Evolutionary conservation across 345 rosid genomes (phyloP).

Genomic region (Ceriops decandra): DNA sequence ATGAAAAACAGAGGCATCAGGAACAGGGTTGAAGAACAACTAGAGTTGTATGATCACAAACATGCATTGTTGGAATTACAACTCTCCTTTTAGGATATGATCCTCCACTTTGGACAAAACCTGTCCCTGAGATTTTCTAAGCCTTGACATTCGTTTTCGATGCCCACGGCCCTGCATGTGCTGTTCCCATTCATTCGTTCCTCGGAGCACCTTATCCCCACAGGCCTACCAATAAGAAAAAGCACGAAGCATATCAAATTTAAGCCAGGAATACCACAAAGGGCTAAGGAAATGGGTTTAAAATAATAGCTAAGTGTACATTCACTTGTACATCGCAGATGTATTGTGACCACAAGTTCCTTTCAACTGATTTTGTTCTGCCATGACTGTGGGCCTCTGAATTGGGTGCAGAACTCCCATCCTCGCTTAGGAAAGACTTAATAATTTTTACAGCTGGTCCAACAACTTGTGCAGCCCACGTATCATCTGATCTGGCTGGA

Average conservation of each 20-base stretch:
- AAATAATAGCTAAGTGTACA: background rate
- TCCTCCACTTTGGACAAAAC: conserved; percentile 12
- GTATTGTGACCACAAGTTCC: conserved; percentile 86
- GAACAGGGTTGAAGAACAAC: too few species aligned
- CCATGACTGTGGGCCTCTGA: conserved; percentile 9
- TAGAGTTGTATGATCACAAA: too few species aligned
- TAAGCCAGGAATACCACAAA: background rate
- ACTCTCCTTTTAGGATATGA: background rate
- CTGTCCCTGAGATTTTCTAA: conserved; percentile 35
- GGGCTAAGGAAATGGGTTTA: background rate
- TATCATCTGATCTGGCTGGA: conserved; percentile 62
- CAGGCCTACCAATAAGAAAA: conserved; percentile 53
- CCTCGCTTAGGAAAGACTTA: conserved; percentile 42
- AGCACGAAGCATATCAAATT: background rate
- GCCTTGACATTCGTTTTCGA: conserved; percentile 55
- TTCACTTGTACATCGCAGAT: conserved; percentile 48
- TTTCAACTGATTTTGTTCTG: conserved; percentile 26
- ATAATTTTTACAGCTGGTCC: conserved; percentile 51
- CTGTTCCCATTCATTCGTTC: conserved; percentile 93
- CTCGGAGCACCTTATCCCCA: conserved; percentile 80
- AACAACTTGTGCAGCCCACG: conserved; percentile 68
- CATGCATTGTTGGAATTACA: too few species aligned
- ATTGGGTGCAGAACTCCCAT: conserved; percentile 9
- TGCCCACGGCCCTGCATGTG: conserved; percentile 78
- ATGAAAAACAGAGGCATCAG: too few species aligned